Conservation (phyloP, 116 monocot genomes). For the Iris pallida region DNA sequence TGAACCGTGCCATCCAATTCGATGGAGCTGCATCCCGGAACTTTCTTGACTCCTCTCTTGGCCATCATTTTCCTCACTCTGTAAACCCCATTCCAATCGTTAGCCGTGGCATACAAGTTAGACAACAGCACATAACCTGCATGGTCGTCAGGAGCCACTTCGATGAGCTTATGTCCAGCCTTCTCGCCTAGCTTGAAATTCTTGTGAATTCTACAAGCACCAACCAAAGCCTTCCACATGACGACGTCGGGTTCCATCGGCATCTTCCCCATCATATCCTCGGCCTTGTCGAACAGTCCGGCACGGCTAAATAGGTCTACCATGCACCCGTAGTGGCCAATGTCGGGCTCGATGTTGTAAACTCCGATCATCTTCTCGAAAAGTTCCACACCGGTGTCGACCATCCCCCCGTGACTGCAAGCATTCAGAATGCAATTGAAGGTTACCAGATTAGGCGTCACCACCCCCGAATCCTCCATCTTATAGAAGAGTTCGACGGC, state of each 20-base stretch:
- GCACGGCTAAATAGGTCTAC: constrained; percentile 61
- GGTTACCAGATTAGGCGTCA: constrained; percentile 49
- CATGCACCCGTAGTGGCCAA: constrained; percentile 71
- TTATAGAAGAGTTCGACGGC: constrained; percentile 34
- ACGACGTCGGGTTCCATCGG: constrained; percentile 62
- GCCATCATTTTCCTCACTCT: constrained; percentile 36
- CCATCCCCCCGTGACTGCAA: constrained; percentile 66
- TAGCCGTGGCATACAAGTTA: constrained; percentile 40
- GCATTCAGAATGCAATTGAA: constrained; percentile 55
- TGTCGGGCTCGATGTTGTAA: constrained; percentile 49
- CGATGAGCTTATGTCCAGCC: constrained; percentile 41
- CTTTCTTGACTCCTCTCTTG: constrained; percentile 35
- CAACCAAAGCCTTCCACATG: constrained; percentile 57
- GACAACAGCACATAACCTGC: constrained; percentile 58
- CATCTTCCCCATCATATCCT: constrained; percentile 43
- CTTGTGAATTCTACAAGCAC: constrained; percentile 49
- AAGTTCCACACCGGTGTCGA: constrained; percentile 30
- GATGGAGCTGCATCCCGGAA: constrained; percentile 39
- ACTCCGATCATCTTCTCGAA: constrained; percentile 44
- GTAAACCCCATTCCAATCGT: constrained; percentile 39
- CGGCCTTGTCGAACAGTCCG: constrained; percentile 44
- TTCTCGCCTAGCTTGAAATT: constrained; percentile 55
- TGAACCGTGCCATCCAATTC: constrained; percentile 43
- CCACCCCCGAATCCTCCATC: constrained; percentile 25
- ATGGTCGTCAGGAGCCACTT: constrained; percentile 41